phyloP scores from a whole-genome alignment of 2,329 filamentous ascomycete species.

The Monosporascus sp. region DNA sequence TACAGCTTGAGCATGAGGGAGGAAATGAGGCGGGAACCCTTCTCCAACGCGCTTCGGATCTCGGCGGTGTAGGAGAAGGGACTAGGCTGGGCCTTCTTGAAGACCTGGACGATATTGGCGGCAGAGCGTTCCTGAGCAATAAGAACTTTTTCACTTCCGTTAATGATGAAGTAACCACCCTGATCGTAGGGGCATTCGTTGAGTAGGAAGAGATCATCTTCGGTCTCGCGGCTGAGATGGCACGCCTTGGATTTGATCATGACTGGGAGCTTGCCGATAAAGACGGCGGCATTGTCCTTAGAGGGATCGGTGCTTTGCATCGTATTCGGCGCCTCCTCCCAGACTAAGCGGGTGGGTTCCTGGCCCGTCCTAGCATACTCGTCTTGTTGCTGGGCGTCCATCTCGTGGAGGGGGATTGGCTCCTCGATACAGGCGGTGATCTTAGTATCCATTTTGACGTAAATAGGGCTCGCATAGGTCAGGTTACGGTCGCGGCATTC shows the following conservation, averaged over 20 bases:
- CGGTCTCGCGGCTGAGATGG: constrained; percentile 75
- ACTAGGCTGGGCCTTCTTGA: constrained; percentile 93
- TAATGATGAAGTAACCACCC: constrained; percentile 98
- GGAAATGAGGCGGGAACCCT: constrained; percentile 90
- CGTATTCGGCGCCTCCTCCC: constrained; percentile 54
- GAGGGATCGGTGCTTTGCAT: constrained; percentile 47
- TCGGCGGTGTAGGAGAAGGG: constrained; percentile 91
- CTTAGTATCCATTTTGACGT: constrained; percentile 81
- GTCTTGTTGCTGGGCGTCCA: constrained; percentile 59
- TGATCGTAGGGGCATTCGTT: constrained; percentile 99
- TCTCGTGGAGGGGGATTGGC: constrained; percentile 59
- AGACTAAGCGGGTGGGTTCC: constrained; percentile 52
- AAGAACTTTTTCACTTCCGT: constrained; percentile 95
- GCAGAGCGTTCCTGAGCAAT: constrained; percentile 97
- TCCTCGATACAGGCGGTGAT: constrained; percentile 78
- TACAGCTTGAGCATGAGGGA: constrained; percentile 88
- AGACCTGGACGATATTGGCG: constrained; percentile 97
- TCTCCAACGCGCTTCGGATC: constrained; percentile 93
- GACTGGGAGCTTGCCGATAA: constrained; percentile 91
- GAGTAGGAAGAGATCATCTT: constrained; percentile 81
- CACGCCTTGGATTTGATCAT: constrained; percentile 98
- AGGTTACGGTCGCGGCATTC: constrained; percentile 93
- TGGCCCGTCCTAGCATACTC: constrained; percentile 52
- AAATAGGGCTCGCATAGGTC: constrained; percentile 89
- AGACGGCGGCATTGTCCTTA: constrained; percentile 65